Evolutionary conservation across 73 alveolate species (phyloP), one percentile per base, ranked within the genome.

Genomic region (Effrenium voratum): DNA sequence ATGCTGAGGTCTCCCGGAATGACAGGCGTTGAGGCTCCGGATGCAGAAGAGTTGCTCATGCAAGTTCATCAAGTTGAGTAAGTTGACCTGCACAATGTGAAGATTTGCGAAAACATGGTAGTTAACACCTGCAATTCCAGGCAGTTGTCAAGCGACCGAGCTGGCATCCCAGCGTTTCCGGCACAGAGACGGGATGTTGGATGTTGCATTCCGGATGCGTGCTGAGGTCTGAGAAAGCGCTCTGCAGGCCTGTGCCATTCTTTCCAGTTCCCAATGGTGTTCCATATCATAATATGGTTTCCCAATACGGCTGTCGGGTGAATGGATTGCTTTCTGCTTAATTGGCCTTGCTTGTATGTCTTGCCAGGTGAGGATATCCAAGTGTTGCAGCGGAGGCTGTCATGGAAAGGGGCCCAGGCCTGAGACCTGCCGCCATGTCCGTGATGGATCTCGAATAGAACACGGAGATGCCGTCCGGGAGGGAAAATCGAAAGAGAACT

Each of bases 181-280:
- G 82, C 82, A 0, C 32, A 36, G 82, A 32, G 36, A 36, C 36
- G 5, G 28, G n/a, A 60, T 8, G 5, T 36, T 60, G 75, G 26
- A n/a, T n/a, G 47, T 26, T 15, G 82, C 30, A 47, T 12, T 30
- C 46, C 2, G 30, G 47, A 44, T n/a, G 10, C 49, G 34, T 60
- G 36, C 75, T 10, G 13, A 72, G 82, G 82, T 32, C 49, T 72
- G 34, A 44, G 82, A 72, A 72, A 72, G 82, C 82, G 82, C 34
- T 72, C 82, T 19, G n/a, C 82, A 72, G 82, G 82, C 82, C 38
- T 34, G 47, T 43, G 81, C 75, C n/a, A n/a, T n/a, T n/a, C n/a
- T n/a, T n/a, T n/a, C n/a, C n/a, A n/a, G n/a, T n/a, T n/a, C n/a
- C n/a, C n/a, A n/a, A n/a, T n/a, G n/a, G n/a, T n/a, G n/a, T n/a